These are phyloP conservation scores for Solanum bukasovii DNA, from an alignment of 257 asterid species.

Conservation along the genomic window DNA sequence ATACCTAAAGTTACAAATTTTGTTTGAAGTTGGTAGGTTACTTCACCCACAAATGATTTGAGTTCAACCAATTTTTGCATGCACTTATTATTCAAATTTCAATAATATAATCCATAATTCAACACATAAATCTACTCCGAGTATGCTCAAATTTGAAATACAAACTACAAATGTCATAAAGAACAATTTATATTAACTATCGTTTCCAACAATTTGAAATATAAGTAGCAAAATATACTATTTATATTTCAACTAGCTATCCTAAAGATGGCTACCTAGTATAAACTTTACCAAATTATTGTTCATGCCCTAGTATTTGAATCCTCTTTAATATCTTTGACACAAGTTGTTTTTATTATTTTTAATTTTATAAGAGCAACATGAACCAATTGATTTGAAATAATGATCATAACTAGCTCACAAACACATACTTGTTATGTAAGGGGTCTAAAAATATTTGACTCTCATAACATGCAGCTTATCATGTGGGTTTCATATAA, in stretches of 20 bases:
- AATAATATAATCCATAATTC: background rate
- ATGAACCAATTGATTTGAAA: background rate
- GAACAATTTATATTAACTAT: too few relatives aligned
- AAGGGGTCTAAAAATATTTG: background rate
- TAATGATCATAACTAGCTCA: background rate
- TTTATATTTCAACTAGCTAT: background rate
- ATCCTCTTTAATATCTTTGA: background rate
- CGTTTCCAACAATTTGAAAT: background rate
- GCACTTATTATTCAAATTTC: background rate
- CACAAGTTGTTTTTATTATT: background rate
- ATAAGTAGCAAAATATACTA: background rate
- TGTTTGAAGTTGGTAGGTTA: background rate
- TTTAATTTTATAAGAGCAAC: background rate
- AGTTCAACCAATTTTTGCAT: background rate
- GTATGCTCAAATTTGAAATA: too few relatives aligned
- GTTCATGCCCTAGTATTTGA: background rate
- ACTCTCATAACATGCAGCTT: background rate
- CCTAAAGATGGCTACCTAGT: background rate
- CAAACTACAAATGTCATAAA: too few relatives aligned
- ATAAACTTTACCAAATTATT: background rate
- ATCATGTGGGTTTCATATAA: background rate
- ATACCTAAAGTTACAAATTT: background rate
- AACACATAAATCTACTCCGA: background rate
- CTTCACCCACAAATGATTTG: background rate
- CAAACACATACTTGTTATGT: background rate